A percentile compares a stretch with the other conserved stretches of the same genome.
Conservation (phyloP, 2,329 filamentous ascomycete genomes). For the Gnomoniopsis smithogilvyi region DNA sequence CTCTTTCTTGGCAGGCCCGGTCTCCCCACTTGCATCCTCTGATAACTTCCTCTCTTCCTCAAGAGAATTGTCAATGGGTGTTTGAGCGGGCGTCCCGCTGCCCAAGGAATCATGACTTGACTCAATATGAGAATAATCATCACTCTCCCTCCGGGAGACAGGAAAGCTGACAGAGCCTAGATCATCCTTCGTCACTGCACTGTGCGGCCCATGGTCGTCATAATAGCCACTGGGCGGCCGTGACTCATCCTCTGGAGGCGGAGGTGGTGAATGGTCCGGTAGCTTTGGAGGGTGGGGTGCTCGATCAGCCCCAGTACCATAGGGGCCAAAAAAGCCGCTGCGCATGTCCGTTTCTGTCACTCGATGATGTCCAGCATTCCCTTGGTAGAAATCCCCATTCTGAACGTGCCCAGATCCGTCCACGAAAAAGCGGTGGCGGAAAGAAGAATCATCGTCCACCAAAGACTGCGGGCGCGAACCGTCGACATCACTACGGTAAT, state of each 20-base stretch:
- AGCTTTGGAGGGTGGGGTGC: constrained; percentile 26
- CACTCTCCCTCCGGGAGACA: constrained; percentile 42
- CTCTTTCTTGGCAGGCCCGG: constrained; percentile 48
- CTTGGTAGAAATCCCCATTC: constrained; percentile 1
- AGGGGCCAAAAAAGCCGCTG: constrained; percentile 47
- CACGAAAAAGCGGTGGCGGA: constrained; percentile 10
- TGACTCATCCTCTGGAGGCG: constrained; percentile 38
- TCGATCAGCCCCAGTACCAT: constrained; percentile 9
- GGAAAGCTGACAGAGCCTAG: constrained; percentile 38
- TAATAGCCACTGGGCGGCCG: constrained; percentile 37
- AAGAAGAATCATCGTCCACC: constrained; percentile 14
- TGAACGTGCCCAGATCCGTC: constrained; percentile 1
- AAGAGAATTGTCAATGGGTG: constrained; percentile 22
- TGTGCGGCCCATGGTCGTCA: constrained; percentile 38
- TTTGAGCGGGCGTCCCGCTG: constrained; percentile 35
- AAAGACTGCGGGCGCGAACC: constrained; percentile 22
- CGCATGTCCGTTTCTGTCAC: constrained; percentile 51
- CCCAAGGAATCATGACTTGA: constrained; percentile 44
- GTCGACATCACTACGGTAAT: constrained; percentile 37
- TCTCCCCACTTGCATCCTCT: constrained; percentile 34
- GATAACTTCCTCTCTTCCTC: constrained; percentile 34
- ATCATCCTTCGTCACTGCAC: constrained; percentile 39
- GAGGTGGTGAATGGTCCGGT: constrained; percentile 50
- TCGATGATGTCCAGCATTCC: constrained; percentile 29
- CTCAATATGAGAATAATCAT: constrained; percentile 40